Percentiles rank a stretch among this genome's conserved stretches.
phyloP scores from a whole-genome alignment of 768 basidiomycete genomes.

The Mycena epipterygia region DNA sequence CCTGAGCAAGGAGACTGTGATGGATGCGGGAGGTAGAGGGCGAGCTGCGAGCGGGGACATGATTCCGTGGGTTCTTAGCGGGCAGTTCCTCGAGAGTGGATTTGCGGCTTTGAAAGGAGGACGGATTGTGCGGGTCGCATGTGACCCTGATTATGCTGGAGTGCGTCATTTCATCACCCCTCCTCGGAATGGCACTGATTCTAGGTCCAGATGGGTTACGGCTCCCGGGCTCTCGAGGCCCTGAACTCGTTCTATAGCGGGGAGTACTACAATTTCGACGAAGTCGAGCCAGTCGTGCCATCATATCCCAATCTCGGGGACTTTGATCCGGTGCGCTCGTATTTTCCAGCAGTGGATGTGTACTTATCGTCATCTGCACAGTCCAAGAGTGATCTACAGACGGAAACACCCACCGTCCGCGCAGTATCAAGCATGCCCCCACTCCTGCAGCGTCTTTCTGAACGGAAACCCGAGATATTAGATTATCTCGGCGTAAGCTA shows the following conservation, averaged over 20 bases:
- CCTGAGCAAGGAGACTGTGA: constrained; percentile 86
- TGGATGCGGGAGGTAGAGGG: constrained; percentile 89
- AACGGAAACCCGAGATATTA: constrained; percentile 88
- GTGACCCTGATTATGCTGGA: constrained; percentile 94
- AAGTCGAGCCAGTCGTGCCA: constrained; percentile 65
- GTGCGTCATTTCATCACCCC: constrained; percentile 58
- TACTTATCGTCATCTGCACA: neutral
- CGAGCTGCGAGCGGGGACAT: constrained; percentile 93
- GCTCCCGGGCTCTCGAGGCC: constrained; percentile 87
- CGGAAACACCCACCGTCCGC: constrained; percentile 83
- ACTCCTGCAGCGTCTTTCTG: constrained; percentile 89
- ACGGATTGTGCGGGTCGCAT: constrained; percentile 92
- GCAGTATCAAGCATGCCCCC: constrained; percentile 89
- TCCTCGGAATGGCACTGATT: constrained; percentile 9
- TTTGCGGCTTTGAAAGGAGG: constrained; percentile 95
- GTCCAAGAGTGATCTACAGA: constrained; percentile 68
- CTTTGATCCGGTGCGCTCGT: constrained; percentile 57
- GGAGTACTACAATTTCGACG: constrained; percentile 90
- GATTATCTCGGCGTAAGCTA: constrained; percentile 98
- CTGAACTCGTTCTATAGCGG: constrained; percentile 94
- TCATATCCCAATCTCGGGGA: constrained; percentile 71
- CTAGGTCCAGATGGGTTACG: constrained; percentile 92
- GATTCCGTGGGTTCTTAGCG: constrained; percentile 96
- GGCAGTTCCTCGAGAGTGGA: constrained; percentile 95
- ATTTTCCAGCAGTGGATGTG: neutral